Evolutionary conservation across 768 basidiomycete genomes (phyloP).

Genomic region (Piloderma croceum): DNA sequence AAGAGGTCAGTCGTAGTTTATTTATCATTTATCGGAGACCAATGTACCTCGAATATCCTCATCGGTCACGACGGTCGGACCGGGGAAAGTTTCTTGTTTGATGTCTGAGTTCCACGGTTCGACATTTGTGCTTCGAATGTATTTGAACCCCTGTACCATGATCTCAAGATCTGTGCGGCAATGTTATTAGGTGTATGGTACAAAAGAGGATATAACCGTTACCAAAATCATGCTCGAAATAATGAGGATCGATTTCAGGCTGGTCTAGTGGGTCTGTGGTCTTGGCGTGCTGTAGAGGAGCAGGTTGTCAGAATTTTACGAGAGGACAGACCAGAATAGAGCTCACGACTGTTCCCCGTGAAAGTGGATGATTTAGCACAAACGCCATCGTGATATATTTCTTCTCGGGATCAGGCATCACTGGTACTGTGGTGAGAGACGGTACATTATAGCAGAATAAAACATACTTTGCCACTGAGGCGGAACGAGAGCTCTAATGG

Average conservation of each 20-base stretch:
- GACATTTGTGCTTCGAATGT: slow-evolving; percentile 24
- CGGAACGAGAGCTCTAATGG: not conserved
- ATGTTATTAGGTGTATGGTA: slow-evolving; percentile 1
- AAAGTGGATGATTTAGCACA: slow-evolving; percentile 18
- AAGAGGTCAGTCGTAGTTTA: not conserved
- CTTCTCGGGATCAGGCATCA: slow-evolving; percentile 10
- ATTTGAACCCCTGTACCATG: slow-evolving; percentile 31
- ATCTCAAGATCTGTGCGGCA: slow-evolving; percentile 23
- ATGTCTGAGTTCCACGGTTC: slow-evolving; percentile 12
- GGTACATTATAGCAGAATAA: not conserved
- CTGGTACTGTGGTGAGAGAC: not conserved
- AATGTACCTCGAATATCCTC: slow-evolving; percentile 28
- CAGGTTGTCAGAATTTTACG: not conserved
- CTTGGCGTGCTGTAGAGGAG: slow-evolving; percentile 24
- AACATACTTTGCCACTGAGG: not conserved
- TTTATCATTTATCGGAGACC: not conserved
- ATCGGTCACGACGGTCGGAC: slow-evolving; percentile 25
- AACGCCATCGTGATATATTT: slow-evolving; percentile 21
- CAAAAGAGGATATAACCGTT: not conserved
- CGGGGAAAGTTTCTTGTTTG: slow-evolving; percentile 28
- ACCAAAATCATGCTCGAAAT: slow-evolving; percentile 40
- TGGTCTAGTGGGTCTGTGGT: slow-evolving; percentile 29
- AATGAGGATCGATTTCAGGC: slow-evolving; percentile 37
- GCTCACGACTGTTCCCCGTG: slow-evolving; percentile 17
- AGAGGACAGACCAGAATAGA: not conserved